Base-by-base conservation (phyloP, 306 rosid species). In the Acacia melanoxylon region DNA sequence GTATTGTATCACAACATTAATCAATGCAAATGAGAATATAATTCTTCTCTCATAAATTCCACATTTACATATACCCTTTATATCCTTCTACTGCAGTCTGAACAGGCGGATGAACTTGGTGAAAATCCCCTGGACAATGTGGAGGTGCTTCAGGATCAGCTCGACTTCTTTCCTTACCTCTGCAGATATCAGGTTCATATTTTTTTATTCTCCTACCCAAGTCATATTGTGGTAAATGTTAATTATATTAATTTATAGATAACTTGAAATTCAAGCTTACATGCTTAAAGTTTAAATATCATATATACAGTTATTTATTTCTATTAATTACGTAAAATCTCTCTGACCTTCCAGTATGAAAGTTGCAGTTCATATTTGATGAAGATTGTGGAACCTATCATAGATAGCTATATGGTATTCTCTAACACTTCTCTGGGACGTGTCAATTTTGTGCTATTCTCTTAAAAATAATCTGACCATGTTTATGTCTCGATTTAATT, bases 71-170 rank as follows among this genome's bases (percentile, higher is more conserved):
- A 41, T 77, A 70, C 72, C 13, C 25, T 69, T 68, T 41, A 59
- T 73, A 41, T 68, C 73, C 56, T 44, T 74, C 42, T 61, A 22
- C 48, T 74, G 74, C 84, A 86, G 89, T 78, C 84, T 81, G 89
- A 86, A 84, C 84, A 68, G 63, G 74, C 77, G 9, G 84, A 86
- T 78, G 89, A 86, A 35, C 79, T 86, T 68, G 89, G 83, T 70
- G 89, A 86, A 74, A 76, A 86, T 79, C 83, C 85, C 12, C 87
- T 86, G 17, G 89, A 86, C 79, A 86, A 86, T 74, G 87, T 78
- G 27, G 89, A 86, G 82, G 79, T 74, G 66, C 83, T 86, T 78
- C 89, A 86, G 78, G 89, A 81, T 44, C 89, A 86, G 77, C 85
- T 86, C 25, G 89, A 86, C 8, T 86, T 86, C 77, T 86, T 83